Evolutionary conservation across 148 eudicot genomes (phyloP).

Genomic region (Euryodendron excelsum): DNA sequence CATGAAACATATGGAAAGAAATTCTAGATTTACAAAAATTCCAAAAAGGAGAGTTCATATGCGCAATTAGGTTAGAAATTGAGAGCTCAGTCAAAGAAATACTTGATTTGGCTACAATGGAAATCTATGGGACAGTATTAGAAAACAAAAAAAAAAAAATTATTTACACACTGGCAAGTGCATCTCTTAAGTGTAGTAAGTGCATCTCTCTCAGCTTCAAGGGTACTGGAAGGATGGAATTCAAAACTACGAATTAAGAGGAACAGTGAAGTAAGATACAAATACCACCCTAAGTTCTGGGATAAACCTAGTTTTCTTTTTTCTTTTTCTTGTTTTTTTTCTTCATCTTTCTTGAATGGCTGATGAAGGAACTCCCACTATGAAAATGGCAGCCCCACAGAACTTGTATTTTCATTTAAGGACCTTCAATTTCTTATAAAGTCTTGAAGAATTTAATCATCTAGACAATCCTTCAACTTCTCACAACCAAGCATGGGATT

Average conservation of each 20-base stretch:
- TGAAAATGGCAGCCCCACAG: not conserved
- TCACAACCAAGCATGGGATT: not conserved
- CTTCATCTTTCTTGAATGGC: not conserved
- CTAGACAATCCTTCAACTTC: too few species aligned
- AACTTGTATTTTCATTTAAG: not conserved
- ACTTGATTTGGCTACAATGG: not conserved
- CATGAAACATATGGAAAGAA: slow-evolving; percentile 2
- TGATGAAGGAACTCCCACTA: not conserved
- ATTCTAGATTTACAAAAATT: not conserved
- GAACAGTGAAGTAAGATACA: not conserved
- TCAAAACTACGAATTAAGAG: not conserved
- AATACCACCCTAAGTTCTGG: not conserved
- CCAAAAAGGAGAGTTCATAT: too few species aligned
- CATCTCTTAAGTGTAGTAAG: too few species aligned
- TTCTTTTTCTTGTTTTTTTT: not conserved
- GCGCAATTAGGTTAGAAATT: too few species aligned
- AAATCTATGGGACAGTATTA: not conserved
- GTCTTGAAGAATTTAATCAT: too few species aligned
- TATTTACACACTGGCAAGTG: not conserved
- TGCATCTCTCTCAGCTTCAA: not conserved
- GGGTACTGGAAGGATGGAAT: not conserved
- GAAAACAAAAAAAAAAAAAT: too few species aligned
- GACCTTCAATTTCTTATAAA: too few species aligned
- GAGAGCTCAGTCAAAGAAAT: too few species aligned
- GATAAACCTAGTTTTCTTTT: not conserved